phyloP scores from a whole-genome alignment of 2,329 filamentous ascomycete species.

The Fonsecaea nubica region DNA sequence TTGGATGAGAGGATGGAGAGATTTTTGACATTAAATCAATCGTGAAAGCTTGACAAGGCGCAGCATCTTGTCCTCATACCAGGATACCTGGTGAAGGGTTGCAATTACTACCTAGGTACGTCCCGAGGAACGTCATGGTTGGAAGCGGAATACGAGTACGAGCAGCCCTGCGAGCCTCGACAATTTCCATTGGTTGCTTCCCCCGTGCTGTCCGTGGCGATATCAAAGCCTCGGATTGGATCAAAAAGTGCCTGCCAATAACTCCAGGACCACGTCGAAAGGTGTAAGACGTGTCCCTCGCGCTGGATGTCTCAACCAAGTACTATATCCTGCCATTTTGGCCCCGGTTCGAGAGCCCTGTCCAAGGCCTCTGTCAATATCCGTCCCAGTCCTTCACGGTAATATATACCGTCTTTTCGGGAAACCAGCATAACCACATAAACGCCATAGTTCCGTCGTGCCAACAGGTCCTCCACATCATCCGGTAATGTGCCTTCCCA shows the following conservation, averaged over 20 bases:
- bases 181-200: not conserved
- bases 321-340: constrained; percentile 39
- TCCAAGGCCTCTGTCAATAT: constrained; percentile 35
- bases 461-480: constrained; percentile 35
- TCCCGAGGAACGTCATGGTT: not conserved
- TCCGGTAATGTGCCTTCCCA: constrained; percentile 39
- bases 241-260: not conserved
- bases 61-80: constrained; percentile 8
- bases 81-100: constrained; percentile 6
- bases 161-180: not conserved
- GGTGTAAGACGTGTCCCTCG: not conserved
- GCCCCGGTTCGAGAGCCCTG: constrained; percentile 35
- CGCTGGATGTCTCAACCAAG: constrained; percentile 29
- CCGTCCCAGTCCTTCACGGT: constrained; percentile 39
- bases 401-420: constrained; percentile 35
- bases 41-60: not conserved
- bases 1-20: not conserved
- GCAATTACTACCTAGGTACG: constrained; percentile 11
- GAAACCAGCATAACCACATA: constrained; percentile 40
- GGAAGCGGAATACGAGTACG: constrained; percentile 19
- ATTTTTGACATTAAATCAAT: not conserved
- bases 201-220: not conserved
- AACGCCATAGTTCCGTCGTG: constrained; percentile 36
- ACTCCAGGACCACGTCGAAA: not conserved
- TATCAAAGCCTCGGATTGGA: not conserved